A percentile compares a stretch with the other conserved stretches of the same genome.
phyloP scores from a whole-genome alignment of 345 rosid genomes.

The Boechera stricta region DNA sequence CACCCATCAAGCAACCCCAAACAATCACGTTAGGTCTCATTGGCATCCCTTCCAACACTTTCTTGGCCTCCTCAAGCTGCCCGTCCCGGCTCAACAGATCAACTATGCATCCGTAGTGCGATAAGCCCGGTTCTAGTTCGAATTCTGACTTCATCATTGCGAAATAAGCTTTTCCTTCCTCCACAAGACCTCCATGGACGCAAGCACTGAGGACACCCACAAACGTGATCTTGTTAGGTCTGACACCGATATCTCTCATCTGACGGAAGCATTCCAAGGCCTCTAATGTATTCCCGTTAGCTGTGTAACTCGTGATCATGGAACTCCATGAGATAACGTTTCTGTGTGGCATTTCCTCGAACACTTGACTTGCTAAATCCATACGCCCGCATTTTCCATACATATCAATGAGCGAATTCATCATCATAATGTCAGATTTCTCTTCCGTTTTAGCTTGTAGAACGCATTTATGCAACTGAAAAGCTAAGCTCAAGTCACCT shows the following conservation, averaged over 20 bases:
- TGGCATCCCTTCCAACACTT: slow-evolving; percentile 74
- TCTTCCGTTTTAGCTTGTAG: slow-evolving; percentile 53
- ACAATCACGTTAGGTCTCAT: slow-evolving; percentile 73
- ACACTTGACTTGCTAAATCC: slow-evolving; percentile 71
- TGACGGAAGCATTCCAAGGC: slow-evolving; percentile 61
- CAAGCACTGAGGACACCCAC: slow-evolving; percentile 81
- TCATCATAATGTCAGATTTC: slow-evolving; percentile 64
- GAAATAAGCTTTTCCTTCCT: slow-evolving; percentile 67
- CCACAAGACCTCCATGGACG: slow-evolving; percentile 82
- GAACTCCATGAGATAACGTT: slow-evolving; percentile 91
- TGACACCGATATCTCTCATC: slow-evolving; percentile 61
- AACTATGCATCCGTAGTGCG: slow-evolving; percentile 84
- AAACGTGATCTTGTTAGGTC: slow-evolving; percentile 79
- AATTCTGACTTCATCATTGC: slow-evolving; percentile 62
- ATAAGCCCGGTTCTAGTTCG: slow-evolving; percentile 53
- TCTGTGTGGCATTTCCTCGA: slow-evolving; percentile 51
- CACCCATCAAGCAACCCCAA: slow-evolving; percentile 92
- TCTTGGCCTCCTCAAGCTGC: slow-evolving; percentile 69
- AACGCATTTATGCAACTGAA: slow-evolving; percentile 77
- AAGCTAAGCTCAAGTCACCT: slow-evolving; percentile 68
- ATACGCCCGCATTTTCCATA: slow-evolving; percentile 86
- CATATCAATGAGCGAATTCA: slow-evolving; percentile 77
- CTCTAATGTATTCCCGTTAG: slow-evolving; percentile 61
- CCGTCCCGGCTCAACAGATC: slow-evolving; percentile 82
- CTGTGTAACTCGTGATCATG: slow-evolving; percentile 72